phyloP scores from a whole-genome alignment of 1,139 yeast genomes.

The Geotrichum histeridarum region DNA sequence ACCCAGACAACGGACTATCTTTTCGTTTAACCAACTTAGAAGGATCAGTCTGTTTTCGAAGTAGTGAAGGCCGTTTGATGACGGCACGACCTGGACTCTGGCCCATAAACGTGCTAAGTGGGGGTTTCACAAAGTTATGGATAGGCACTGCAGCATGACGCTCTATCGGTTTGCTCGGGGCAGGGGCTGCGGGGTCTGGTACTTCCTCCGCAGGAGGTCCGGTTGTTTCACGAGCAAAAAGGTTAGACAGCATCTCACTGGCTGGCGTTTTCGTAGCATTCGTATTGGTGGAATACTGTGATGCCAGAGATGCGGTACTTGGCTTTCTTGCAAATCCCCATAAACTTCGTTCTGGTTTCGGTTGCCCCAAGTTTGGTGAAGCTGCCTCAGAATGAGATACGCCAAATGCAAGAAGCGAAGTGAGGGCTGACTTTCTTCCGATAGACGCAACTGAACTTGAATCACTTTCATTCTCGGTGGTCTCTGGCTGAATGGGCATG shows the following conservation, averaged over 20 bases:
- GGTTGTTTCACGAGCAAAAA: not conserved
- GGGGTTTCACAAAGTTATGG: too few species aligned
- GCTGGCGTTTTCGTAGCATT: not conserved
- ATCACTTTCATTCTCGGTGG: not conserved
- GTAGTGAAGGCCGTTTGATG: not conserved
- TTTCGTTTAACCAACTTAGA: not conserved
- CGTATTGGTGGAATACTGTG: not conserved
- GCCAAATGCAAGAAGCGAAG: not conserved
- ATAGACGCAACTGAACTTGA: not conserved
- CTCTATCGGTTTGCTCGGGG: too few species aligned
- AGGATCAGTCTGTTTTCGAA: not conserved
- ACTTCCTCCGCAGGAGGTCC: not conserved
- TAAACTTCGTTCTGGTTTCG: not conserved
- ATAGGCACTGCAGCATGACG: too few species aligned
- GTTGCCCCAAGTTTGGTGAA: not conserved
- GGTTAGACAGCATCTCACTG: not conserved
- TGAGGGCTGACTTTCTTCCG: not conserved
- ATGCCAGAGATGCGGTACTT: slow-evolving; percentile 1
- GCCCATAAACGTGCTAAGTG: too few species aligned
- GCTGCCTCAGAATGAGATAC: not conserved
- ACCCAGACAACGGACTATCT: not conserved
- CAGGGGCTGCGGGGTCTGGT: not conserved
- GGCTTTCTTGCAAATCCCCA: not conserved
- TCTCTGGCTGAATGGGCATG: not conserved
- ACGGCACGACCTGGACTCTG: not conserved